Conservation (phyloP, 768 basidiomycete species). For the Naganishia kalamii region DNA sequence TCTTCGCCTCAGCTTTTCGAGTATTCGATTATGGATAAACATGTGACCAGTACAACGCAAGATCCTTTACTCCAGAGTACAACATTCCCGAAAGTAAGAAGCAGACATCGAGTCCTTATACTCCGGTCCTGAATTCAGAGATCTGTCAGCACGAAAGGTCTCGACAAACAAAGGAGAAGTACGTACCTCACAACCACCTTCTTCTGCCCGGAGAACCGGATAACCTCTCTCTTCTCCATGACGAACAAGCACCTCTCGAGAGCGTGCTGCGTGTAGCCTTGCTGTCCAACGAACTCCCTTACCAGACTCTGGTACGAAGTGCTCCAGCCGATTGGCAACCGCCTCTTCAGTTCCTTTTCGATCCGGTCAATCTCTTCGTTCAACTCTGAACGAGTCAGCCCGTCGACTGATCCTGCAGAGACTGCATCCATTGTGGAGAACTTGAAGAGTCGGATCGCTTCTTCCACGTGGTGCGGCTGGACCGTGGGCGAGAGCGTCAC, state of each 20-base stretch:
- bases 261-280: conserved; percentile 82
- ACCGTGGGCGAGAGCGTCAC: conserved; percentile 81
- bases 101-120: too few species aligned
- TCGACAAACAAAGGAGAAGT: too few species aligned
- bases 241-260: conserved; percentile 85
- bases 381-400: conserved; percentile 79
- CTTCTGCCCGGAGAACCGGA: conserved; percentile 73
- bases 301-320: conserved; percentile 91
- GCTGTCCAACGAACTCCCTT: conserved; percentile 85
- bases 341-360: conserved; percentile 73
- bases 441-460: conserved; percentile 95
- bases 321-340: conserved; percentile 89
- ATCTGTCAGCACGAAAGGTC: too few species aligned
- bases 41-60: too few species aligned
- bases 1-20: too few species aligned
- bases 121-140: too few species aligned
- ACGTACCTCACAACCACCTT: conserved; percentile 50
- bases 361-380: conserved; percentile 90
- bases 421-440: conserved; percentile 99
- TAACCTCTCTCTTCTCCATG: conserved; percentile 90
- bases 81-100: too few species aligned
- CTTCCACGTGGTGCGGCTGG: conserved; percentile 88
- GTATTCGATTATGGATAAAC: too few species aligned
- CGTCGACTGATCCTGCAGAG: conserved; percentile 85
- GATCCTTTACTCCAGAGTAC: too few species aligned